A percentile compares a stretch with the other conserved stretches of the same genome.
Conservation (phyloP, 140 eudicot genomes). For the Oenanthe javanica region DNA sequence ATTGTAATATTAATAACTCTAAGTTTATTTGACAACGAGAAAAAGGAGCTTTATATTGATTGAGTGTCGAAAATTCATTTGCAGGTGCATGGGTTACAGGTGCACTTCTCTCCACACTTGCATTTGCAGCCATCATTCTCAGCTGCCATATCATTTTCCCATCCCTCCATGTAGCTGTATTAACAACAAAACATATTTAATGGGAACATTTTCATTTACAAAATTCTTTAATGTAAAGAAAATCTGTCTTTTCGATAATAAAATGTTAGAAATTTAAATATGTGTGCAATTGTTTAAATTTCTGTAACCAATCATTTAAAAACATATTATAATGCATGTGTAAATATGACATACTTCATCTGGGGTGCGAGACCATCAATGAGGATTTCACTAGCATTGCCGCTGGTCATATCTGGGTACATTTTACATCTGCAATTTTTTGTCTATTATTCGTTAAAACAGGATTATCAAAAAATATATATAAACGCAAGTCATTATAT, state of each 20-base stretch:
- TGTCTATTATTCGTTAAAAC: not conserved
- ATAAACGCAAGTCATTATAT: not conserved
- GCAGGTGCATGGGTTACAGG: conserved; percentile 60
- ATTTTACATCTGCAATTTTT: conserved; percentile 41
- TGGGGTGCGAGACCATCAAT: conserved; percentile 55
- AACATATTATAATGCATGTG: not conserved
- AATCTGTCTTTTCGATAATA: too few species aligned
- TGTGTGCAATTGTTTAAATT: not conserved
- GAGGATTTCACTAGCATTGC: conserved; percentile 23
- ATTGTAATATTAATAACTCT: not conserved
- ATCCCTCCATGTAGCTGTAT: conserved; percentile 32
- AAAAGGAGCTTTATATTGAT: not conserved
- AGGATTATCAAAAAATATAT: not conserved
- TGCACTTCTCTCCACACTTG: conserved; percentile 61
- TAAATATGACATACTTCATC: conserved; percentile 28
- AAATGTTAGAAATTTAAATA: not conserved
- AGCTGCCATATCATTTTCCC: conserved; percentile 27
- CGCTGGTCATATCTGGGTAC: conserved; percentile 45
- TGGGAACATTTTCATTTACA: not conserved
- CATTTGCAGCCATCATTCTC: conserved; percentile 45
- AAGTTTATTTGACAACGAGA: not conserved
- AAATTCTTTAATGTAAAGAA: too few species aligned
- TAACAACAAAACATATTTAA: not conserved
- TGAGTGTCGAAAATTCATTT: conserved; percentile 19
- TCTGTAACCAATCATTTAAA: not conserved